Conservation (phyloP, 1,139 yeast species). For the Saccharomyces pastorianus region DNA sequence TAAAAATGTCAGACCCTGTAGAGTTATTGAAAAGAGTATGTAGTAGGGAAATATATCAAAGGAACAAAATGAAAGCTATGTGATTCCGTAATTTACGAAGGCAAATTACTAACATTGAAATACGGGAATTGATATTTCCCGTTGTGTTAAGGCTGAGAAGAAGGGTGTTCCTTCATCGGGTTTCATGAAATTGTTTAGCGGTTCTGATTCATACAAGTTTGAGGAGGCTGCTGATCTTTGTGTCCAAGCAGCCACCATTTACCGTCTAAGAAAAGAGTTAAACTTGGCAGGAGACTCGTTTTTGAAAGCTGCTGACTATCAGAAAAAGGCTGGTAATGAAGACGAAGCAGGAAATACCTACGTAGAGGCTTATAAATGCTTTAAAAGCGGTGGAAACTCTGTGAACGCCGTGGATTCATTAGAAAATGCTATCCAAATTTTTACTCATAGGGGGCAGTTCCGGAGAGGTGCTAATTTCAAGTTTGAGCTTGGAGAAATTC, state of each 20-base stretch:
- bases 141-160: conserved; percentile 50
- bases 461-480: conserved; percentile 93
- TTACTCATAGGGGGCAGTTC: conserved; percentile 87
- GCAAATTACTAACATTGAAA: conserved; percentile 6
- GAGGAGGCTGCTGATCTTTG: conserved; percentile 93
- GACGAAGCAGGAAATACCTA: conserved; percentile 90
- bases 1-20: conserved; percentile 23
- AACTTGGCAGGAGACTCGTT: conserved; percentile 74
- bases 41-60: not conserved
- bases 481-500: conserved; percentile 79
- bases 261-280: conserved; percentile 63
- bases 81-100: not conserved
- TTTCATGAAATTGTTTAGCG: conserved; percentile 53
- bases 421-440: conserved; percentile 69
- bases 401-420: conserved; percentile 72
- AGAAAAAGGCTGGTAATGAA: conserved; percentile 62
- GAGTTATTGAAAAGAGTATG: conserved; percentile 19
- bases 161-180: conserved; percentile 68
- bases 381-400: conserved; percentile 61
- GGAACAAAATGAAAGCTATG: not conserved
- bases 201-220: conserved; percentile 53
- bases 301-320: conserved; percentile 77
- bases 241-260: conserved; percentile 84
- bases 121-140: conserved; percentile 1
- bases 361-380: conserved; percentile 87